Evolutionary conservation across 1,139 yeast genomes (phyloP), one percentile per base, ranked within the genome.

Genomic region (Geotrichum aggregatum): DNA sequence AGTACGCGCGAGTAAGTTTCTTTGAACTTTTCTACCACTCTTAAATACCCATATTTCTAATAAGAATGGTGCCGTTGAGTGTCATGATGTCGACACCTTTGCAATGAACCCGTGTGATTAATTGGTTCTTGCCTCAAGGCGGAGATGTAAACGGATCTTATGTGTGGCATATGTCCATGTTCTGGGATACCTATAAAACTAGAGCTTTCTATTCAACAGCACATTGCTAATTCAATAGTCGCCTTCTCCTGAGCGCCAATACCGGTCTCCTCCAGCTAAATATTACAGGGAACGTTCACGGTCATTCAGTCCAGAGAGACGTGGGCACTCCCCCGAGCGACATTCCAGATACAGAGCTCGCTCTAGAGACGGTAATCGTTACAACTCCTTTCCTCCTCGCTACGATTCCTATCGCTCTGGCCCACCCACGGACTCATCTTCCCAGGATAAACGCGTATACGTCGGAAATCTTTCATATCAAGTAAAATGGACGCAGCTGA

Each of bases 401-500:
- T 50, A 43, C 26, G 52, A 42, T 13, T 49, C 52, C 2, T 49
- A 35, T 44, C 48, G 52, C 22, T 10, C 13, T 8, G 28, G 43
- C 16, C 46, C 47, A 8, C 46, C 50, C 22, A 19, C 24, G 14
- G 39, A 44, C 30, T 24, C 41, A 6, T 47, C 54, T 26, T 40
- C 52, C n/a, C 72, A 67, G 52, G 74, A 68, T 52, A 65, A 71
- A 35, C 66, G 76, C 4, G 76, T 73, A 45, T 73, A 71, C 62
- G 79, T 82, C 21, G 86, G 86, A 24, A 82, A 82, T 65, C 68
- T 82, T 59, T 78, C 86, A 31, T 82, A 79, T 63, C 77, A 80
- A 24, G 74, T 79, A 52, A 75, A 72, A 54, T 81, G 86, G 86
- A 79, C 75, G 59, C 76, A 79, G 43, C 73, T 82, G 59, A 81